Percentiles rank a stretch among this genome's conserved stretches.
Evolutionary conservation across 2,329 filamentous ascomycete species (phyloP).

Genomic region (Alternaria sp.): DNA sequence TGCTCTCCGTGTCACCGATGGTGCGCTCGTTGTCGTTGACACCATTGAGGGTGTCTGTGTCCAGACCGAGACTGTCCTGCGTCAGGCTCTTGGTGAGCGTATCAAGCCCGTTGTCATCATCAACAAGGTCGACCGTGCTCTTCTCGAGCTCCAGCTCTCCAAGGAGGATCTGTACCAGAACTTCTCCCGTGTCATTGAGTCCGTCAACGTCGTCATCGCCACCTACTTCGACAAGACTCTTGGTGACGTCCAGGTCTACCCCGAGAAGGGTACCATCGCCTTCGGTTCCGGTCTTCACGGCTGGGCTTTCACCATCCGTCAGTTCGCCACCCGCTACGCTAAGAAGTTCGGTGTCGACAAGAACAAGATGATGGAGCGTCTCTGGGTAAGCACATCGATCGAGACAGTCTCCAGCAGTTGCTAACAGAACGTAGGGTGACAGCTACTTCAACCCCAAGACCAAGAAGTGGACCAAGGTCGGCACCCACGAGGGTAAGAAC

Average conservation of each 20-base stretch:
- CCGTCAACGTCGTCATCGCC: conserved; percentile 99
- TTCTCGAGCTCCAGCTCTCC: conserved; percentile 97
- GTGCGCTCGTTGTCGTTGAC: conserved; percentile 99
- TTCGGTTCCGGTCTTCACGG: conserved; percentile 99
- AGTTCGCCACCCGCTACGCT: conserved; percentile 94
- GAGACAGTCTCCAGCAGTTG: conserved; percentile 17
- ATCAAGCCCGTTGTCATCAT: conserved; percentile 99
- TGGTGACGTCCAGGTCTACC: conserved; percentile 98
- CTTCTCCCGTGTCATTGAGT: conserved; percentile 99
- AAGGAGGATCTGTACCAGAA: conserved; percentile 99
- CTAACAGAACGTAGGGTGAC: conserved; percentile 70
- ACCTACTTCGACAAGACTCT: conserved; percentile 98
- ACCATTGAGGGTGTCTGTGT: conserved; percentile 99
- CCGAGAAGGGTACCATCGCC: conserved; percentile 95
- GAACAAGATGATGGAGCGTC: conserved; percentile 99
- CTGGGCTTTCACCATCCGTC: conserved; percentile 99
- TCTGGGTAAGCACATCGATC: conserved; percentile 74
- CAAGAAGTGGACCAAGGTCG: conserved; percentile 99
- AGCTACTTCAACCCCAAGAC: conserved; percentile 99
- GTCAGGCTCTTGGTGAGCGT: conserved; percentile 98
- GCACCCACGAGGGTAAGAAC: conserved; percentile 82
- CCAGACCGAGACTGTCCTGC: conserved; percentile 99
- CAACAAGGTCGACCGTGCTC: conserved; percentile 99
- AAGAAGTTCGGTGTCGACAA: conserved; percentile 99
- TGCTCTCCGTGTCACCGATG: conserved; percentile 99